phyloP scores from a whole-genome alignment of 495 filamentous ascomycete genomes.

The Tuber calosporum region DNA sequence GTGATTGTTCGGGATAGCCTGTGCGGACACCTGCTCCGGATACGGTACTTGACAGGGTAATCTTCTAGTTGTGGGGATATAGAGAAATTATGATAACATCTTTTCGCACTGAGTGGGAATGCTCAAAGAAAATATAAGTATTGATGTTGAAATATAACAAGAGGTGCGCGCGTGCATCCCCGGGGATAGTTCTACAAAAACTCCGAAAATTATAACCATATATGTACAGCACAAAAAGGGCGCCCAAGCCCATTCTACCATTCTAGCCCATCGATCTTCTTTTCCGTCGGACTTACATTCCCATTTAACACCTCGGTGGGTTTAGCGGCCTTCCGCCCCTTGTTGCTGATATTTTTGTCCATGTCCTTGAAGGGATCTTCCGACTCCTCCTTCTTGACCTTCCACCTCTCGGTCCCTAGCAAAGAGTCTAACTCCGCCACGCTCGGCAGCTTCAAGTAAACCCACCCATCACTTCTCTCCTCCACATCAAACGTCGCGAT shows the following conservation, averaged over 20 bases:
- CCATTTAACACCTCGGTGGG: slow-evolving; percentile 11
- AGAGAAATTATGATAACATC: background rate
- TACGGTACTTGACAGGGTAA: background rate
- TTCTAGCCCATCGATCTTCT: background rate
- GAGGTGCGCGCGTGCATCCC: background rate
- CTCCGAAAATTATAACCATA: background rate
- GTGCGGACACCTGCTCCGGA: background rate
- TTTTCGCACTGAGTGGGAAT: background rate
- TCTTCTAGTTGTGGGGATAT: background rate
- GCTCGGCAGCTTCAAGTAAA: slow-evolving; percentile 79
- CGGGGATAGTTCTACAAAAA: background rate
- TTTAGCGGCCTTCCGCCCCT: slow-evolving; percentile 52
- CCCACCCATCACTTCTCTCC: slow-evolving; percentile 68
- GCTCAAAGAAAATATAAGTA: background rate
- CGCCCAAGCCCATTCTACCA: background rate
- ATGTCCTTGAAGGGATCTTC: slow-evolving; percentile 25
- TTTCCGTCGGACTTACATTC: background rate
- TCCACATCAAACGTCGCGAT: slow-evolving; percentile 83
- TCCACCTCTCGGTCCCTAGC: slow-evolving; percentile 76
- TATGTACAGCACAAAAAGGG: background rate
- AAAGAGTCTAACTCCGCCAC: slow-evolving; percentile 77
- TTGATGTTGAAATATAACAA: background rate
- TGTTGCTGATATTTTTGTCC: slow-evolving; percentile 47
- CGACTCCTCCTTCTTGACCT: slow-evolving; percentile 66
- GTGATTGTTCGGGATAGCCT: background rate